Conservation (phyloP, 805 yeast species). For the Zygotorulaspora chibaensis region DNA sequence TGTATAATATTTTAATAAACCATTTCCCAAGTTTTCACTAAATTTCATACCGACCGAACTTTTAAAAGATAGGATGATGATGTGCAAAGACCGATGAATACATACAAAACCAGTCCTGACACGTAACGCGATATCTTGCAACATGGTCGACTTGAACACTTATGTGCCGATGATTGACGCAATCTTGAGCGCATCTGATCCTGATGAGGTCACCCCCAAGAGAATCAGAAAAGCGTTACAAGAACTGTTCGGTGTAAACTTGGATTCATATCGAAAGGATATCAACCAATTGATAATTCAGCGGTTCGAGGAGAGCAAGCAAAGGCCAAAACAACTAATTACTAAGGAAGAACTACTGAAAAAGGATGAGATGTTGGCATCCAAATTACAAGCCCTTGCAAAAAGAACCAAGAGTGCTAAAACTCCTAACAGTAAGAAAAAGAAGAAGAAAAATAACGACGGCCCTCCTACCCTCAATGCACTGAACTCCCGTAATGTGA, state of each 20-base stretch:
- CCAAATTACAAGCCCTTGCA: slow-evolving; percentile 38
- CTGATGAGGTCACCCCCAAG: slow-evolving; percentile 66
- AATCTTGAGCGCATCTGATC: slow-evolving; percentile 63
- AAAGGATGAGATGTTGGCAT: slow-evolving; percentile 51
- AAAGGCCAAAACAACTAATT: slow-evolving; percentile 28
- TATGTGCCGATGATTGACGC: slow-evolving; percentile 69
- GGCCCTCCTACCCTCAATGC: slow-evolving; percentile 23
- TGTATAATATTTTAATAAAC: slow-evolving; percentile 1
- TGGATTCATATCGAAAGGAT: slow-evolving; percentile 47
- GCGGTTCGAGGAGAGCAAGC: slow-evolving; percentile 49
- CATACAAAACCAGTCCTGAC: not conserved
- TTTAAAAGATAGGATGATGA: not conserved
- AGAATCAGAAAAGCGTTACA: slow-evolving; percentile 68
- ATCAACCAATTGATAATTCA: slow-evolving; percentile 58
- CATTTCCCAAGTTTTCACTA: not conserved
- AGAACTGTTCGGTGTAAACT: slow-evolving; percentile 56
- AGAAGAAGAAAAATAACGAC: slow-evolving; percentile 4
- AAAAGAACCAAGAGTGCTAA: slow-evolving; percentile 10
- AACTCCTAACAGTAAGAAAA: slow-evolving; percentile 12
- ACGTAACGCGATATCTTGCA: not conserved
- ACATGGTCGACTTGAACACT: slow-evolving; percentile 27
- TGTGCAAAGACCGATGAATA: not conserved
- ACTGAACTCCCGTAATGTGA: slow-evolving; percentile 38
- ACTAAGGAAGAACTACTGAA: slow-evolving; percentile 39
- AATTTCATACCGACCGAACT: not conserved